Evolutionary conservation across 495 filamentous ascomycete species (phyloP).

Genomic region (Xylaria flabelliformis): DNA sequence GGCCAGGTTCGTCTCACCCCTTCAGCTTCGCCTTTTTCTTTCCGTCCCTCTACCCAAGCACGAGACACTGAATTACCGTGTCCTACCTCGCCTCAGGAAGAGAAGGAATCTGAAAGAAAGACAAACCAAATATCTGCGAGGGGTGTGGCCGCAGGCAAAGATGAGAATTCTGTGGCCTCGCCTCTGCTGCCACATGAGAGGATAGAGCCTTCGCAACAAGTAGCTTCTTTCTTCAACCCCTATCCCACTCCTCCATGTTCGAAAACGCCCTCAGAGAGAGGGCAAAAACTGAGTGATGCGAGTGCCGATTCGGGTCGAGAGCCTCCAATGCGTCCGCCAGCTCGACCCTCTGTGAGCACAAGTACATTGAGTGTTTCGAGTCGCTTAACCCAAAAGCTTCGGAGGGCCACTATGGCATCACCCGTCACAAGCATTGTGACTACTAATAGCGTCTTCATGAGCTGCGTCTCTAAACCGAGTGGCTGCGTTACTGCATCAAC

Average conservation of each 20-base stretch:
- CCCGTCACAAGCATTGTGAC: constrained; percentile 72
- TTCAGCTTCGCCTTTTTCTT: constrained; percentile 49
- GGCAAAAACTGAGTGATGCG: constrained; percentile 51
- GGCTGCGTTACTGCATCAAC: constrained; percentile 58
- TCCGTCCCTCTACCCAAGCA: constrained; percentile 43
- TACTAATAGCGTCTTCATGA: constrained; percentile 69
- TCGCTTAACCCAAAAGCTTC: constrained; percentile 47
- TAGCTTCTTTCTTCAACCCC: constrained; percentile 47
- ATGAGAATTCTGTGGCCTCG: constrained; percentile 49
- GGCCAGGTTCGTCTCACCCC: constrained; percentile 89
- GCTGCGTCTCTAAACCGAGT: constrained; percentile 78
- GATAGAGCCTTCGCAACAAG: constrained; percentile 45
- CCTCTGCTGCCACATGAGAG: constrained; percentile 61
- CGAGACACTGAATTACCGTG: constrained; percentile 44
- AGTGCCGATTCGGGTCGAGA: constrained; percentile 50
- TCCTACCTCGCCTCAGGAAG: constrained; percentile 43
- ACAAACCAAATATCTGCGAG: constrained; percentile 33
- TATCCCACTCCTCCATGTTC: constrained; percentile 66
- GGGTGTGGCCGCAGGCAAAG: constrained; percentile 38
- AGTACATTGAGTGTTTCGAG: constrained; percentile 51
- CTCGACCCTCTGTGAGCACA: constrained; percentile 43
- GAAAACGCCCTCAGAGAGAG: constrained; percentile 61
- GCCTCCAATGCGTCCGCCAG: constrained; percentile 32
- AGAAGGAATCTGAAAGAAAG: constrained; percentile 42
- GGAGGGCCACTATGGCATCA: constrained; percentile 58